A percentile compares a stretch with the other conserved stretches of the same genome.
phyloP scores from a whole-genome alignment of 176 grass and related monocot species.

The Carex kokanica region DNA sequence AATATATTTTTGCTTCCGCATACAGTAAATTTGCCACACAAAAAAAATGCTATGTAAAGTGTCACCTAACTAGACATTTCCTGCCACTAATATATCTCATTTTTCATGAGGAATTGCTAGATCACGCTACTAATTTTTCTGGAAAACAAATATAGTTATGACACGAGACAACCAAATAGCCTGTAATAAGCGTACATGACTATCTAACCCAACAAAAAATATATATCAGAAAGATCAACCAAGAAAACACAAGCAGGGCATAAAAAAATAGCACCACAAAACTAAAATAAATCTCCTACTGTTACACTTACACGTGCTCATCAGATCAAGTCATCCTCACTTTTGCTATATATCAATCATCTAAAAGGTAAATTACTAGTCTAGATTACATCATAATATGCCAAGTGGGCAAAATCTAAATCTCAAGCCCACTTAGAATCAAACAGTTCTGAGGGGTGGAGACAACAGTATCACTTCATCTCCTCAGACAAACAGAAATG shows the following conservation, averaged over 20 bases:
- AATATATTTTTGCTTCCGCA: too few relatives aligned
- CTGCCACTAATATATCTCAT: background rate
- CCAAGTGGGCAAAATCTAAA: background rate
- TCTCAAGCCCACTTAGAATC: constrained; percentile 19
- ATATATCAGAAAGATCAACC: background rate
- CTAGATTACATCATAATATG: constrained; percentile 9
- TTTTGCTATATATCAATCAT: background rate
- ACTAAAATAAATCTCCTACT: background rate
- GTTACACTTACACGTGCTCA: constrained; percentile 11
- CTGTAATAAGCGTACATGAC: background rate
- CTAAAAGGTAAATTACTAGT: background rate
- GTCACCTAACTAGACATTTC: too few relatives aligned
- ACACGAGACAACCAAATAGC: too few relatives aligned
- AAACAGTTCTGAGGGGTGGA: constrained; percentile 83
- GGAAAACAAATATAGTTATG: background rate
- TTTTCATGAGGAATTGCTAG: background rate
- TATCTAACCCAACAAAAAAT: background rate
- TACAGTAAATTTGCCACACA: too few relatives aligned
- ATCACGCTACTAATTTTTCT: background rate
- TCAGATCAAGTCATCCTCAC: too few relatives aligned
- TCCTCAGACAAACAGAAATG: constrained; percentile 95
- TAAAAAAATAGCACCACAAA: background rate
- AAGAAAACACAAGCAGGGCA: background rate
- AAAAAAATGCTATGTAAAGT: too few relatives aligned
- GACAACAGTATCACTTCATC: constrained; percentile 97